Evolutionary conservation across 495 filamentous ascomycete species (phyloP).

Genomic region (Penicillium ochrochloron): DNA sequence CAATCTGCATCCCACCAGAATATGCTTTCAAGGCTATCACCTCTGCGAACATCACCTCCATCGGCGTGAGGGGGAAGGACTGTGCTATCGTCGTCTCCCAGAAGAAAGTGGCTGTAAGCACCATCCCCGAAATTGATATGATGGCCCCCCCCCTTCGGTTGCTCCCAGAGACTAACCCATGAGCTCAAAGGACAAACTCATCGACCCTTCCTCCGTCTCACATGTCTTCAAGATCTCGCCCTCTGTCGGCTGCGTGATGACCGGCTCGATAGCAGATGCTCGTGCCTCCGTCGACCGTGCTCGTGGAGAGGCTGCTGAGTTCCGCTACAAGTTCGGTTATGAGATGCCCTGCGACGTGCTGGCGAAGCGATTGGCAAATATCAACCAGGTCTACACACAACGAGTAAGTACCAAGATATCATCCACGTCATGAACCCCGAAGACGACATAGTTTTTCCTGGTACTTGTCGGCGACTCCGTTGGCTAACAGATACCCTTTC

Average conservation of each 20-base stretch:
- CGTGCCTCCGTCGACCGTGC: constrained; percentile 89
- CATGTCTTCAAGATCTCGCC: constrained; percentile 97
- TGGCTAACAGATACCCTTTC: constrained; percentile 16
- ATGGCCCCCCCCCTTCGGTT: background rate
- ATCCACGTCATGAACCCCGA: background rate
- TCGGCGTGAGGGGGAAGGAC: constrained; percentile 93
- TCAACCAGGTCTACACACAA: constrained; percentile 99
- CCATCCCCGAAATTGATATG: constrained; percentile 1
- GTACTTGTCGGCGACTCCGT: constrained; percentile 9
- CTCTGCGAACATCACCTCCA: constrained; percentile 96
- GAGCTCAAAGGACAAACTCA: constrained; percentile 84
- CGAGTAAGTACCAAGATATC: constrained; percentile 61
- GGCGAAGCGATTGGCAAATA: constrained; percentile 95
- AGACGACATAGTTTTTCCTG: background rate
- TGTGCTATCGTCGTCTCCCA: constrained; percentile 97
- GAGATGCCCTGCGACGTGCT: constrained; percentile 99
- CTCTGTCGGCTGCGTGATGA: constrained; percentile 97
- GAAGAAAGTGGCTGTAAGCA: constrained; percentile 97
- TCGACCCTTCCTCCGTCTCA: constrained; percentile 95
- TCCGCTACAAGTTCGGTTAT: constrained; percentile 97
- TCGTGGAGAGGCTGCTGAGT: constrained; percentile 93
- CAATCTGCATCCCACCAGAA: constrained; percentile 58
- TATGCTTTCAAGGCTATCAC: constrained; percentile 99
- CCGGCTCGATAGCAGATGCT: constrained; percentile 96
- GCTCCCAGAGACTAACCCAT: constrained; percentile 14